Evolutionary conservation across 2,329 filamentous ascomycete species (phyloP).

Genomic region (Colletotrichum siamense): DNA sequence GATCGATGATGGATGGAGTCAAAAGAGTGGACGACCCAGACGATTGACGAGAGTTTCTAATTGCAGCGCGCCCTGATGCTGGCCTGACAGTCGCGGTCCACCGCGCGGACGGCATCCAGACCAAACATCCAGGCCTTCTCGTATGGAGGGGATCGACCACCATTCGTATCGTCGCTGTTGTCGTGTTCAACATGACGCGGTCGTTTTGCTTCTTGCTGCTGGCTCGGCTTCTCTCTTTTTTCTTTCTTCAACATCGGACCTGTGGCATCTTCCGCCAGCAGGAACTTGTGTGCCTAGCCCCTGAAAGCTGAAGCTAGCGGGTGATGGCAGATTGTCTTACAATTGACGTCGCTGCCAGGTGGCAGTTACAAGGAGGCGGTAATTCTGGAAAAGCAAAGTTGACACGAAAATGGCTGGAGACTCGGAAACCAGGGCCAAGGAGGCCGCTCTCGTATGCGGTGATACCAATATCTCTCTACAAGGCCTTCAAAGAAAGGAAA

Average conservation of each 20-base stretch:
- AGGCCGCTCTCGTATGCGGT: neutral
- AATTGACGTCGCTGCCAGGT: neutral
- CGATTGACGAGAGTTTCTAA: slow-evolving; percentile 1
- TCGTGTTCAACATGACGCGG: neutral
- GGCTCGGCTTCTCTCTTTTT: neutral
- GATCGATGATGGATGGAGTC: neutral
- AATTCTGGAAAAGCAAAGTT: neutral
- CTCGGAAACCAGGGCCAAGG: neutral
- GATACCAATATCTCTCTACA: neutral
- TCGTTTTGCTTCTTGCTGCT: neutral
- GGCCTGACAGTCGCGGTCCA: neutral
- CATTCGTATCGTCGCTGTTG: neutral
- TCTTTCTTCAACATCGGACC: neutral
- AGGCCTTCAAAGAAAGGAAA: neutral
- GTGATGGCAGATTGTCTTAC: neutral
- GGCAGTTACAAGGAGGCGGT: neutral
- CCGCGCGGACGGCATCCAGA: neutral
- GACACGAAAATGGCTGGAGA: neutral
- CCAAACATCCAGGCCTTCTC: neutral
- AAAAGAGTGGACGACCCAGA: neutral
- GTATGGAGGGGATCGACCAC: neutral
- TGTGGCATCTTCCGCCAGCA: neutral
- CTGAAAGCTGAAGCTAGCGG: neutral
- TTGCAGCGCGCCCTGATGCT: neutral
- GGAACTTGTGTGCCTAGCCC: neutral